Conservation (phyloP, 768 basidiomycete genomes). For the button mushroom (Agaricus bisporus) region DNA sequence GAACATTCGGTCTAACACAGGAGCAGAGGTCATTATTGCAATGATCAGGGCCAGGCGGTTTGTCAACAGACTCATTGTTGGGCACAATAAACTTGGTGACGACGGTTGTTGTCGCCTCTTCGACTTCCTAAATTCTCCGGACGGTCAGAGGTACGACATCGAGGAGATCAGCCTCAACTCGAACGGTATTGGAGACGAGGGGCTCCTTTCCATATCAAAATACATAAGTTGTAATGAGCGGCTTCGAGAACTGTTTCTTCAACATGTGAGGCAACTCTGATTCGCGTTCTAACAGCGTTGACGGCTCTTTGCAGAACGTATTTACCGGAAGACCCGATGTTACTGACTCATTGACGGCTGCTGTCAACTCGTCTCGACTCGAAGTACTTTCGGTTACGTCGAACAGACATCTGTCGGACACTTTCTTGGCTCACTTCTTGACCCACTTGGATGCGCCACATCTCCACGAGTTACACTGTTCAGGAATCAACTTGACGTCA, state of each 20-base stretch:
- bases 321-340: conserved; percentile 27
- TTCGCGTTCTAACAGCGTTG: background rate
- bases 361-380: conserved; percentile 51
- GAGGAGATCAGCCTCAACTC: conserved; percentile 52
- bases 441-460: conserved; percentile 39
- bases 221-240: conserved; percentile 42
- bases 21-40: conserved; percentile 43
- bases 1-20: conserved; percentile 20
- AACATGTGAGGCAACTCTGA: conserved; percentile 38
- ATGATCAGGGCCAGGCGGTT: conserved; percentile 37
- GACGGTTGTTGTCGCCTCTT: conserved; percentile 52
- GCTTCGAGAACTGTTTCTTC: conserved; percentile 47
- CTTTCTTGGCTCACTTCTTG: conserved; percentile 45
- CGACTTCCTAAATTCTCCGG: conserved; percentile 43
- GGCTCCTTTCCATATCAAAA: conserved; percentile 45
- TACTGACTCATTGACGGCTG: conserved; percentile 33
- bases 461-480: conserved; percentile 52
- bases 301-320: conserved; percentile 15
- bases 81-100: conserved; percentile 52
- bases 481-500: conserved; percentile 41
- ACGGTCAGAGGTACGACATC: conserved; percentile 40
- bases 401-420: conserved; percentile 43
- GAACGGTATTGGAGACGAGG: conserved; percentile 48
- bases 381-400: conserved; percentile 44
- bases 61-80: conserved; percentile 49